phyloP scores from a whole-genome alignment of 306 rosid species.

The Rosa persica region DNA sequence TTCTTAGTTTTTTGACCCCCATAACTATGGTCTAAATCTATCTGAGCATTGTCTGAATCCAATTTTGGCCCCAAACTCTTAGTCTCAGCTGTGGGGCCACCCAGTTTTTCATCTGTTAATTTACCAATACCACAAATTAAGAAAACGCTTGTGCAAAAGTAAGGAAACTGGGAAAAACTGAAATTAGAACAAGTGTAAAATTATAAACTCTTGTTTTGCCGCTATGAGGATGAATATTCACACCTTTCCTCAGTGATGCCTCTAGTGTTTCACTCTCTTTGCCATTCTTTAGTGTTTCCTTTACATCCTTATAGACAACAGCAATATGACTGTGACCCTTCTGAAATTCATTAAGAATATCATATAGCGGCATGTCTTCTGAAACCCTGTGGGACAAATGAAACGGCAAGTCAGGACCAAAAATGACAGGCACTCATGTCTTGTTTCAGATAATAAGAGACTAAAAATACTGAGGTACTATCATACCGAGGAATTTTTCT shows the following conservation, averaged over 20 bases:
- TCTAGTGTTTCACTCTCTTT: constrained; percentile 44
- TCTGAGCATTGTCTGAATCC: constrained; percentile 32
- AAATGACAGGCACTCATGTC: constrained; percentile 12
- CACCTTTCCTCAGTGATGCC: constrained; percentile 53
- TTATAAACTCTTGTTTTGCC: constrained; percentile 4
- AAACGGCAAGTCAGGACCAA: constrained; percentile 19
- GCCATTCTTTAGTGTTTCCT: constrained; percentile 37
- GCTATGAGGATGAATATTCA: constrained; percentile 22
- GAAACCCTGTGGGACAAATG: constrained; percentile 67
- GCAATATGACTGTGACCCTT: constrained; percentile 99
- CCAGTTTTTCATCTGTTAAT: constrained; percentile 32
- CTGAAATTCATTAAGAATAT: constrained; percentile 92
- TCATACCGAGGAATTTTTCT: constrained; percentile 92
- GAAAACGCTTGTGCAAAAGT: neutral
- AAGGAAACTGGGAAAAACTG: neutral
- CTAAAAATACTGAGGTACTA: constrained; percentile 14
- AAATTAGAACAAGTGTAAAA: neutral
- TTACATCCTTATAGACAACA: constrained; percentile 75
- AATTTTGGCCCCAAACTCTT: neutral
- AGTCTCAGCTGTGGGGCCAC: constrained; percentile 21
- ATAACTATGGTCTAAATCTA: constrained; percentile 33
- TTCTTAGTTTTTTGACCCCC: constrained; percentile 53
- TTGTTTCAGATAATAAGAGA: constrained; percentile 13
- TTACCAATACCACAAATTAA: constrained; percentile 28
- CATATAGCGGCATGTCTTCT: constrained; percentile 94